These are phyloP conservation scores for Scheffersomyces parashehatae DNA, from an alignment of 1,139 yeast species.

Conservation along the genomic window DNA sequence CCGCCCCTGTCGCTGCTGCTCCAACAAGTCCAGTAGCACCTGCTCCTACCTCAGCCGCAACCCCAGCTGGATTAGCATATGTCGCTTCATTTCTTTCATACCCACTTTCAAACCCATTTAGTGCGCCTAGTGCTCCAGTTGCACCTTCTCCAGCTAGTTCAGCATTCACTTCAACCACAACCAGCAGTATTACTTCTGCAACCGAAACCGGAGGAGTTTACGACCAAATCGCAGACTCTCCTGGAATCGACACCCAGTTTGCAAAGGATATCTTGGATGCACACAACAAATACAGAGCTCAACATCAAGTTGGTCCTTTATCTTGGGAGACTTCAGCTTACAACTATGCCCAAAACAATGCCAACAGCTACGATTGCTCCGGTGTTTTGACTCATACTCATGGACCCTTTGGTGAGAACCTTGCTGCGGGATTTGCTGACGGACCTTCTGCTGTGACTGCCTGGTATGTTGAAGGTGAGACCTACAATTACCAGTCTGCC, in stretches of 20 bases:
- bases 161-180: no score
- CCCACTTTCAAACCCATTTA: not conserved
- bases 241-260: constrained; percentile 15
- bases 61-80: not conserved
- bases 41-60: not conserved
- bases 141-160: not conserved
- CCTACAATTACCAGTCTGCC: constrained; percentile 20
- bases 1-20: not conserved
- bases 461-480: constrained; percentile 25
- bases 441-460: constrained; percentile 24
- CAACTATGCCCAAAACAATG: constrained; percentile 23
- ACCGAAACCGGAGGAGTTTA: constrained; percentile 9
- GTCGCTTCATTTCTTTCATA: not conserved
- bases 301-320: constrained; percentile 20
- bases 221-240: constrained; percentile 11
- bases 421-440: constrained; percentile 23
- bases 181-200: not conserved
- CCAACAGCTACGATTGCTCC: constrained; percentile 25
- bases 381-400: constrained; percentile 26
- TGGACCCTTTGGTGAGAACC: constrained; percentile 26
- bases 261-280: constrained; percentile 21
- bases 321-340: constrained; percentile 22
- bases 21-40: no score
- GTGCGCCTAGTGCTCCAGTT: not conserved
- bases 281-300: constrained; percentile 24